Percentiles rank a stretch among this genome's conserved stretches.
Evolutionary conservation across 495 filamentous ascomycete species (phyloP).

Genomic region (Xylaria telfairii): DNA sequence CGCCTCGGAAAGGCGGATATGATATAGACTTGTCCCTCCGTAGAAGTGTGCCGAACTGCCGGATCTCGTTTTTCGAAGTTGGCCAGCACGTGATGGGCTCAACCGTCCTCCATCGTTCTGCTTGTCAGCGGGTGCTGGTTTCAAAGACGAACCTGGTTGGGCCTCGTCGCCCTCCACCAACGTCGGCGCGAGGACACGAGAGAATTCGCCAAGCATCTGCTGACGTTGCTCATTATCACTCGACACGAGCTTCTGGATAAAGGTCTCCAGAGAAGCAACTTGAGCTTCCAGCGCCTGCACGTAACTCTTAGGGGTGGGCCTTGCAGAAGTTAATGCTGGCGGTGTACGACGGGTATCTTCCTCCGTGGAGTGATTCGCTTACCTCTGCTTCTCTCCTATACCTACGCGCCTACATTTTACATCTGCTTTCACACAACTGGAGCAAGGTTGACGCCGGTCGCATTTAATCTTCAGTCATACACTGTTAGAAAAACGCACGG

Average conservation of each 20-base stretch:
- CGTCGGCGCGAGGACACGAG: constrained; percentile 12
- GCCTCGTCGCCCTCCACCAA: background rate
- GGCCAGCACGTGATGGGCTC: constrained; percentile 31
- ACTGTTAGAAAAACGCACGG: background rate
- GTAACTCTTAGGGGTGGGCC: constrained; percentile 37
- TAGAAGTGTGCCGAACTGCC: constrained; percentile 39
- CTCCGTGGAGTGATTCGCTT: background rate
- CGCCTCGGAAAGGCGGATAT: constrained; percentile 36
- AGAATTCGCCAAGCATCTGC: constrained; percentile 28
- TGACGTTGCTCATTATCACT: constrained; percentile 27
- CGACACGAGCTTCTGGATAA: constrained; percentile 38
- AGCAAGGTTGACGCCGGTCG: constrained; percentile 37
- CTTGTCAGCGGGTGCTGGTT: background rate
- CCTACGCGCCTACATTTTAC: constrained; percentile 37
- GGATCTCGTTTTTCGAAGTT: constrained; percentile 35
- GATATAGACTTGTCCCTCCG: constrained; percentile 39
- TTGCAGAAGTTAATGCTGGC: constrained; percentile 17
- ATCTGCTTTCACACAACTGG: constrained; percentile 34
- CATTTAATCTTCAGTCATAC: constrained; percentile 36
- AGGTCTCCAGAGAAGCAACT: constrained; percentile 38
- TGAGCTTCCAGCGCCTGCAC: constrained; percentile 41
- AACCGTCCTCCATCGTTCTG: constrained; percentile 13
- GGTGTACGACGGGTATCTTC: background rate
- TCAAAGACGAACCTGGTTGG: constrained; percentile 2
- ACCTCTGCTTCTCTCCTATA: constrained; percentile 37